These are phyloP conservation scores for Colletotrichum tropicale DNA, from an alignment of 2,329 filamentous ascomycete genomes.

Conservation along the genomic window DNA sequence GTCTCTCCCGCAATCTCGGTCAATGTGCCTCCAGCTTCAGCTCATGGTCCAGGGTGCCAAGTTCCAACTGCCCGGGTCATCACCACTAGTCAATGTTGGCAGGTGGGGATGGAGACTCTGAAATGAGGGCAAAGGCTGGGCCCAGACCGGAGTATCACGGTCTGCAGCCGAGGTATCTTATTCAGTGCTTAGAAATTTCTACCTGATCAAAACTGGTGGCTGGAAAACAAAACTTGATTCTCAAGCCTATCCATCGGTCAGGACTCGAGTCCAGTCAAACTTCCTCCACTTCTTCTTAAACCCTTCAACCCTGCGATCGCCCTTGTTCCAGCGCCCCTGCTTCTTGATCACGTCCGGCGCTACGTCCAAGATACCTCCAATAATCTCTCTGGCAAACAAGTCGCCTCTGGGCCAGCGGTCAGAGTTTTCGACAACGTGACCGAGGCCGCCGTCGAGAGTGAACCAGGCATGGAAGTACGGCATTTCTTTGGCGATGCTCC, in stretches of 20 bases:
- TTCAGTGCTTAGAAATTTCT: neutral
- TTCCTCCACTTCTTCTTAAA: slow-evolving; percentile 89
- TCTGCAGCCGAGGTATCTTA: neutral
- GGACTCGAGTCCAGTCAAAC: slow-evolving; percentile 82
- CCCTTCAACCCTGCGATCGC: slow-evolving; percentile 71
- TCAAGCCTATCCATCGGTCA: slow-evolving; percentile 41
- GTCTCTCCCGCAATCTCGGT: slow-evolving; percentile 13
- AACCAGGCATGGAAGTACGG: slow-evolving; percentile 99
- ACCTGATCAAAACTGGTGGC: neutral
- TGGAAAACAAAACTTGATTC: neutral
- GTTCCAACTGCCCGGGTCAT: neutral
- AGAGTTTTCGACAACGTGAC: slow-evolving; percentile 89
- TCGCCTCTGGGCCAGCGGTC: slow-evolving; percentile 88
- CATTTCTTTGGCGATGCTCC: slow-evolving; percentile 89
- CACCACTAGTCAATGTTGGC: neutral
- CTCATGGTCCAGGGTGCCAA: neutral
- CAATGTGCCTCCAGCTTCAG: neutral
- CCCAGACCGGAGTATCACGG: neutral
- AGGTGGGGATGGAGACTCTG: neutral
- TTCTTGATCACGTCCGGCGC: slow-evolving; percentile 85
- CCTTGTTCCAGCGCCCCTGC: slow-evolving; percentile 83
- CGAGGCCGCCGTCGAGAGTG: slow-evolving; percentile 86
- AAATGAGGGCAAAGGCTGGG: neutral
- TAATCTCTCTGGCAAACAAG: slow-evolving; percentile 87
- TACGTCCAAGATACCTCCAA: slow-evolving; percentile 89